Evolutionary conservation across 2,329 filamentous ascomycete genomes (phyloP), one percentile per base, ranked within the genome.

Genomic region (Epichloe baconii): DNA sequence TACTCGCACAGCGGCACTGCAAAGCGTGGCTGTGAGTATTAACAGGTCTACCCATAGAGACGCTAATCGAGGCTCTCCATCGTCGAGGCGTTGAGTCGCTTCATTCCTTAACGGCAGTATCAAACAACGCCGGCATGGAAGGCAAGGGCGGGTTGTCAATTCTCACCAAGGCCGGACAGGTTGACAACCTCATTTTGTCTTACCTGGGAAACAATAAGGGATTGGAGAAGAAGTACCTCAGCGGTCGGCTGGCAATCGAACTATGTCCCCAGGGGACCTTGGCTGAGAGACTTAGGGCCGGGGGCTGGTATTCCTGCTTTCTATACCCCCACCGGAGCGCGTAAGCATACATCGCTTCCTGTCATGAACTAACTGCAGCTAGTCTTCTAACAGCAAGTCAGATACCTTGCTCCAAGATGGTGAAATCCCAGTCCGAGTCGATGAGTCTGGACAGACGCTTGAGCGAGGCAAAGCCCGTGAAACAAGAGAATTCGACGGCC

Each of bases 251-350:
- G 59, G 82, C 82, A 6, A 76, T 90, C 55, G 85, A 90, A 66
- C 71, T 90, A 42, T 88, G 83, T 51, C 86, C 86, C 0, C 86
- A 90, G 59, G 86, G 86, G 4, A 86, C 83, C 0, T 72, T 88
- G 48, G 84, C 83, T 0, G 84, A 88, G 70, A 75, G 85, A 56
- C 77, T 87, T 59, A 74, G 85, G 42, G 84, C 84, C 6, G 86
- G 80, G 83, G 4, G 83, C 83, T 23, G 86, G 86, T 8, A 88
- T 90, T 48, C 85, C 86, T 1, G 86, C 86, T 0, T 90, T 93
- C 63, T 93, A 82, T 61, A 90, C 87, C 0, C 82, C 86, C 0
- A 88, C 86, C 0, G 86, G 81, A 51, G 79, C 78, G 38, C 75
- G 79, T 80, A 71, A 61, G 74, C 73, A 17, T n/a, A 11, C 31